Evolutionary conservation across 73 alveolate species (phyloP), one percentile per base, ranked within the genome.

Genomic region (Paramecium biaurelia): DNA sequence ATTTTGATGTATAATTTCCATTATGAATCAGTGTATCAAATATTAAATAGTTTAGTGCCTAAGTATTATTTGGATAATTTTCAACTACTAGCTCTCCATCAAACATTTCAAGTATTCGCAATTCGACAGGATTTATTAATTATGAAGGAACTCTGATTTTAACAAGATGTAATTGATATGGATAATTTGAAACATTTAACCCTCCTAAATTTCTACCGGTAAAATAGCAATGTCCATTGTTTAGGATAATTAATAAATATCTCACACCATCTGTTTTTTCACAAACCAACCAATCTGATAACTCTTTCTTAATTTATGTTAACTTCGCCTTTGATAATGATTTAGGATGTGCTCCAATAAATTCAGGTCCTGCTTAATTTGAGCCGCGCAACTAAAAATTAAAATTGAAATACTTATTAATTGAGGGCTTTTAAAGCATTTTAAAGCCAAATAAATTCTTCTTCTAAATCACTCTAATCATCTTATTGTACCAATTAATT

Each of bases 231-330:
- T 68, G 43, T 86, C 92, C 47, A 67, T 59, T 87, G 32, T 38
- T 68, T n/a, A 79, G n/a, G 15, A 87, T 37, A 12, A 87, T 57
- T 70, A 68, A 41, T 6, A 87, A 45, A 38, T 68, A 87, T 37
- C 89, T 87, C 10, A 68, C 93, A 6, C 93, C 93, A 87, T 68
- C 90, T 10, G 93, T 87, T 68, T 68, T 87, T 41, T 87, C 93
- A 37, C 93, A 82, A 12, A 85, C 88, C 15, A 38, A 7, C 47
- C 47, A 38, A 38, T 38, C 47, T 7, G 15, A 0, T 1, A 37
- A 24, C 7, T 87, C 57, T 10, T 43, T 43, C 58, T 79, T 87
- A 20, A 87, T 87, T 28, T 70, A 34, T 0, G 21, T 34, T 21
- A 21, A 56, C 5, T 87, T 74, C 9, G 59, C 86, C 21, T 15